Conservation (phyloP, 192 early-diverging fungal species). For the Coemansia sp. region DNA sequence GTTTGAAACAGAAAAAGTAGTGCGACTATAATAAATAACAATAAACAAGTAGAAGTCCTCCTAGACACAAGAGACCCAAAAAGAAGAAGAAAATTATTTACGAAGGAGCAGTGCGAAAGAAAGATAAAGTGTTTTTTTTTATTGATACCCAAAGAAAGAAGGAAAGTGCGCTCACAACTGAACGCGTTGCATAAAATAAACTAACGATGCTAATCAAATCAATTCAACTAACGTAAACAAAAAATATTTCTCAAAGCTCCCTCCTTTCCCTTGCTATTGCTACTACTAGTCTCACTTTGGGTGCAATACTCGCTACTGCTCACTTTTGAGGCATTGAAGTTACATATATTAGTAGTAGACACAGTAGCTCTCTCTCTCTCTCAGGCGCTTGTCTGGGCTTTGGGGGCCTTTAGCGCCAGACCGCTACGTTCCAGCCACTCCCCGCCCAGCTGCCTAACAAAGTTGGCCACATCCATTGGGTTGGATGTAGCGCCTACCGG, state of each 20-base stretch:
- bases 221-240: slow-evolving; percentile 2
- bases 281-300: background rate
- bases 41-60: background rate
- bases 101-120: background rate
- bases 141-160: background rate
- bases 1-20: background rate
- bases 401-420: slow-evolving; percentile 32
- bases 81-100: slow-evolving; percentile 1
- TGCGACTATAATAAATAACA: background rate
- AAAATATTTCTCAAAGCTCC: background rate
- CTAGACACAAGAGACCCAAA: background rate
- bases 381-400: background rate
- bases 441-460: slow-evolving; percentile 44
- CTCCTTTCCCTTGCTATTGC: background rate
- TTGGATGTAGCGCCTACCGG: slow-evolving; percentile 48
- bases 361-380: background rate
- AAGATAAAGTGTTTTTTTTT: background rate
- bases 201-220: background rate
- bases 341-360: background rate
- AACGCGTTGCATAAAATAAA: background rate
- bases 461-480: slow-evolving; percentile 54
- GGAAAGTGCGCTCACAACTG: background rate
- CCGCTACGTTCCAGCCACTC: slow-evolving; percentile 43
- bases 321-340: background rate
- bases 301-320: background rate